A percentile compares a stretch with the other conserved stretches of the same genome.
Evolutionary conservation across 352 stramenopile genomes (phyloP).

Genomic region (Pythium rishiriense): DNA sequence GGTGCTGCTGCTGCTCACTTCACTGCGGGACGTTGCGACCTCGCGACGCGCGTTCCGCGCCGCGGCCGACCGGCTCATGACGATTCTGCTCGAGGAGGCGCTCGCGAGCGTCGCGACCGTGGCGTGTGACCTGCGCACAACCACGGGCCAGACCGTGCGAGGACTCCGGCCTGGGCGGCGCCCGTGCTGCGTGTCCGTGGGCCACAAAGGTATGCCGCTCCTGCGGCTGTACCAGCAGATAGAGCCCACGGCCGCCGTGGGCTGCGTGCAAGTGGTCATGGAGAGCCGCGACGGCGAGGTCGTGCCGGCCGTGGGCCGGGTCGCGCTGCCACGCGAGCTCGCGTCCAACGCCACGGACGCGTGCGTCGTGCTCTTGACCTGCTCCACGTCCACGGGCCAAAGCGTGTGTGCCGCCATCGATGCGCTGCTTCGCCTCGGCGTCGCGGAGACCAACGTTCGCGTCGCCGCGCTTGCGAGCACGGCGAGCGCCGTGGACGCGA

Average conservation of each 20-base stretch:
- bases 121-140: conserved; percentile 36
- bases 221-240: conserved; percentile 53
- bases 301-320: background rate
- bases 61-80: conserved; percentile 46
- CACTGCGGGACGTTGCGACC: conserved; percentile 39
- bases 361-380: conserved; percentile 11
- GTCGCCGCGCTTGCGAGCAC: conserved; percentile 42
- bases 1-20: conserved; percentile 48
- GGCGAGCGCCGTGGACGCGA: conserved; percentile 29
- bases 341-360: conserved; percentile 1
- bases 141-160: conserved; percentile 32
- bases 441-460: conserved; percentile 37
- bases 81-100: conserved; percentile 63
- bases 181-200: conserved; percentile 46
- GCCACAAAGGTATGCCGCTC: conserved; percentile 43
- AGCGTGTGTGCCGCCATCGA: conserved; percentile 16
- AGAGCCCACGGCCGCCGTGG: conserved; percentile 37
- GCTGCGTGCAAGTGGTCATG: conserved; percentile 13
- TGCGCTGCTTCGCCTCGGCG: conserved; percentile 32
- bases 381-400: conserved; percentile 1
- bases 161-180: conserved; percentile 28
- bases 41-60: conserved; percentile 31
- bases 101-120: conserved; percentile 35
- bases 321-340: conserved; percentile 27
- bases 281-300: background rate